These are phyloP conservation scores for Cystobasidium slooffiae DNA, from an alignment of 1,284 basidiomycete genomes.

Conservation along the genomic window DNA sequence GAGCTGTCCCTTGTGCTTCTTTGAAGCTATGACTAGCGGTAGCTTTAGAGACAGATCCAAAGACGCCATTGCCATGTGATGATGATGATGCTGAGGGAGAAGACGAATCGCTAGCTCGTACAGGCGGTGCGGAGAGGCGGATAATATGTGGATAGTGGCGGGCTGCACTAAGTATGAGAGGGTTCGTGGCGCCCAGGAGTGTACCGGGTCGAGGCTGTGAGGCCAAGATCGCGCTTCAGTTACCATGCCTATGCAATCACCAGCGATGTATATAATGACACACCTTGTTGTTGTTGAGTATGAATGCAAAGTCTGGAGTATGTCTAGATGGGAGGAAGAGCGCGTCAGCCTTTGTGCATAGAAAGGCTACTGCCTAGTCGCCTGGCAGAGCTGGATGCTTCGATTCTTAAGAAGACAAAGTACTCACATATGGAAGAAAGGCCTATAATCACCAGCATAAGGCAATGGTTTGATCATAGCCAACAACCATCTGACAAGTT, in stretches of 20 bases:
- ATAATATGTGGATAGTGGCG: constrained; percentile 88
- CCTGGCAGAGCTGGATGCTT: neutral
- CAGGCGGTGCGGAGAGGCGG: constrained; percentile 45
- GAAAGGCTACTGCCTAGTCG: too few species aligned
- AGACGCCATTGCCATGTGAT: constrained; percentile 40
- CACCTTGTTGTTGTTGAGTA: constrained; percentile 52
- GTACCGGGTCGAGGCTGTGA: constrained; percentile 79
- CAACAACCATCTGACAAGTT: constrained; percentile 80
- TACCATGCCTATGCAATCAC: neutral
- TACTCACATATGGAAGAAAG: constrained; percentile 53
- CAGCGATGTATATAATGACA: neutral
- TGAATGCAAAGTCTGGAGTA: constrained; percentile 55
- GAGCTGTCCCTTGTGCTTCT: constrained; percentile 59
- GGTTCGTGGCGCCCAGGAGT: constrained; percentile 90
- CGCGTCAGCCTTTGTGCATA: neutral
- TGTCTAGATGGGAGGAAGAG: constrained; percentile 44
- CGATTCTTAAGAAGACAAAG: neutral
- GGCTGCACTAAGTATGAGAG: constrained; percentile 85
- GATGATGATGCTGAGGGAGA: constrained; percentile 6
- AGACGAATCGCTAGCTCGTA: neutral
- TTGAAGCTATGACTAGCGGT: constrained; percentile 49
- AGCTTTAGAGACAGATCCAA: constrained; percentile 23
- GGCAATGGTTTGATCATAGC: constrained; percentile 68
- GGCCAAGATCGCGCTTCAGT: neutral
- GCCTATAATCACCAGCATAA: constrained; percentile 54